These are phyloP conservation scores for Fagus crenata DNA, from an alignment of 306 rosid genomes.

Conservation along the genomic window DNA sequence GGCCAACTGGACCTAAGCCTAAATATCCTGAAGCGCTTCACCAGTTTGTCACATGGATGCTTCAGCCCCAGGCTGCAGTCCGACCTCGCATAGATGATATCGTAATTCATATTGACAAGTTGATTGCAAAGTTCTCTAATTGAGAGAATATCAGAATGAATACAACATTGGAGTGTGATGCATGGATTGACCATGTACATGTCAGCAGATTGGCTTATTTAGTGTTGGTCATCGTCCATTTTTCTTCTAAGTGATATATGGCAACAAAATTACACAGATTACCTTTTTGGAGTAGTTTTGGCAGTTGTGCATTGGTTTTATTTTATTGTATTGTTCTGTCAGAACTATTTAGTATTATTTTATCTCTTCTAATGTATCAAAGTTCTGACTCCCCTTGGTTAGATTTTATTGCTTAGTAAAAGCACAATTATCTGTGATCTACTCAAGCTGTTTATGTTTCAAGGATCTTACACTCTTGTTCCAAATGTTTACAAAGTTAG, in stretches of 20 bases:
- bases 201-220: slow-evolving; percentile 18
- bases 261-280: slow-evolving; percentile 23
- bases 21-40: slow-evolving; percentile 91
- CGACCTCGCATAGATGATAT: slow-evolving; percentile 90
- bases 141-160: slow-evolving; percentile 43
- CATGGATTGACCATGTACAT: slow-evolving; percentile 16
- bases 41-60: slow-evolving; percentile 98
- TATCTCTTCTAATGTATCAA: slow-evolving; percentile 48
- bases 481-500: slow-evolving; percentile 7
- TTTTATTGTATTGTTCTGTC: slow-evolving; percentile 31
- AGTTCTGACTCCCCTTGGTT: slow-evolving; percentile 25
- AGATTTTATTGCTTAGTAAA: slow-evolving; percentile 10
- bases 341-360: slow-evolving; percentile 34
- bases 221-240: slow-evolving; percentile 20
- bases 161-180: slow-evolving; percentile 11
- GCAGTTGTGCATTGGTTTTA: slow-evolving; percentile 47
- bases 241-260: slow-evolving; percentile 31
- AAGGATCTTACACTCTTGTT: background rate
- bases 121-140: slow-evolving; percentile 76
- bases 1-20: slow-evolving; percentile 85
- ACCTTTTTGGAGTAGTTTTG: slow-evolving; percentile 44
- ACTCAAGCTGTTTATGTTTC: background rate
- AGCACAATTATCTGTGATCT: slow-evolving; percentile 14
- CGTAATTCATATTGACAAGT: slow-evolving; percentile 88
- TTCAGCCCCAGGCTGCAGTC: slow-evolving; percentile 84